Base-by-base conservation (phyloP, 73 alveolate genomes). In the Symbiodinium natans region DNA sequence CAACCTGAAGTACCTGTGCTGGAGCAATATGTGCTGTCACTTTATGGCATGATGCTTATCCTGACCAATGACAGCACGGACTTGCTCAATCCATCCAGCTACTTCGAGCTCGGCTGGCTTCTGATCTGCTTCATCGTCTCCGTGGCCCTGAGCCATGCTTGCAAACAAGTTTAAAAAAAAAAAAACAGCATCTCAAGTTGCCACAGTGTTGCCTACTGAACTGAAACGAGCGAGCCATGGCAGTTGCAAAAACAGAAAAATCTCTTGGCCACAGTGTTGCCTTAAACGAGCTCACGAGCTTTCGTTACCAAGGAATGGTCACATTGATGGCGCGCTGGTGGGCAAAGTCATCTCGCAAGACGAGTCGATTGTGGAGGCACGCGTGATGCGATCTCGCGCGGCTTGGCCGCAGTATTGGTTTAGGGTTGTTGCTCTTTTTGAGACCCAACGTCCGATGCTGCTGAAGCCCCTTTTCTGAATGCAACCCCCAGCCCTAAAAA, bases 301-400 rank as follows among this genome's bases (percentile, higher is more conserved):
- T n/a, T n/a, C n/a, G n/a, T n/a, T n/a, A 0, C 80, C 36, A 1
- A 63, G 80, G 80, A 63, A 46, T 42, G 93, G 93, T 39, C 82
- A 63, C 93, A 86, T 86, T 6, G 93, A 85, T 52, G 93, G 93
- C 80, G 40, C 93, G 29, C 82, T 85, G 21, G 93, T 85, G 23
- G 93, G 82, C 25, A 86, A 84, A 74, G 93, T 86, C 75, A 86
- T 86, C 54, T 86, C 93, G 2, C 93, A 86, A 17, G 93, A 86
- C n/a, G 82, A 86, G n/a, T 46, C 40, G 42, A 42, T 52, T 13
- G 93, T 86, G 52, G 93, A 86, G 54, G 33, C 59, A 3, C 93
- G 93, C 19, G 93, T 86, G 56, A 86, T 86, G 93, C 59, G 63
- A 11, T 38, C 80, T 2, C 93, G 93, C 40, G 80, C 5, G 17